Percentiles rank a stretch among this genome's conserved stretches.
Evolutionary conservation across 106 monocot species (phyloP).

Genomic region (Acorus calamus): DNA sequence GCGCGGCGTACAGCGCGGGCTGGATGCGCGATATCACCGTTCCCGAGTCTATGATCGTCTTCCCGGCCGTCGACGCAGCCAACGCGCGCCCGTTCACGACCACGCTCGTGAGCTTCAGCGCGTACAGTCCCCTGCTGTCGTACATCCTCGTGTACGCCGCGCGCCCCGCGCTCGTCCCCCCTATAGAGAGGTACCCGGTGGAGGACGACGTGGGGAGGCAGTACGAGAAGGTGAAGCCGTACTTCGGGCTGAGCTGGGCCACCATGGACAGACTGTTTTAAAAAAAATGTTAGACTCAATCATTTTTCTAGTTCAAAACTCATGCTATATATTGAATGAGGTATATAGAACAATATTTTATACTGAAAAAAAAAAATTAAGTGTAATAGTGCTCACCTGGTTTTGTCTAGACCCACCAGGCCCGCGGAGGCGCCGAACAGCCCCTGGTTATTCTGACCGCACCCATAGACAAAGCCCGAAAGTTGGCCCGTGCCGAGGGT

Average conservation of each 20-base stretch:
- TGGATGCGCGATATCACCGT: slow-evolving; percentile 66
- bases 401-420: slow-evolving; percentile 62
- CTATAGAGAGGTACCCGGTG: slow-evolving; percentile 51
- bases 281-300: too few relatives aligned
- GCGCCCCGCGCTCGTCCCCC: slow-evolving; percentile 7
- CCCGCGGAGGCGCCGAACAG: slow-evolving; percentile 76
- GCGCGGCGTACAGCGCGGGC: slow-evolving; percentile 32
- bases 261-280: slow-evolving; percentile 43
- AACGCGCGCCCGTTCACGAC: slow-evolving; percentile 15
- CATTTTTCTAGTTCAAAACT: too few relatives aligned
- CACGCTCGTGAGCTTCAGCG: slow-evolving; percentile 19
- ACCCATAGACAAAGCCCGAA: slow-evolving; percentile 57
- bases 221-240: slow-evolving; percentile 66
- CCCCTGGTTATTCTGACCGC: slow-evolving; percentile 86
- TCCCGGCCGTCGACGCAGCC: slow-evolving; percentile 11
- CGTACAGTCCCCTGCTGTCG: slow-evolving; percentile 19
- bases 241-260: slow-evolving; percentile 28
- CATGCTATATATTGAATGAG: too few relatives aligned
- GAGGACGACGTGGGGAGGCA: slow-evolving; percentile 68
- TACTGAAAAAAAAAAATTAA: too few relatives aligned
- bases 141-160: slow-evolving; percentile 48
- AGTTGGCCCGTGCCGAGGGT: slow-evolving; percentile 17
- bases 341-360: too few relatives aligned
- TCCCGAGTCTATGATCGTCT: slow-evolving; percentile 72
- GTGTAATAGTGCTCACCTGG: too few relatives aligned